Evolutionary conservation across 2,329 filamentous ascomycete genomes (phyloP).

Genomic region (Aspergillus vadensis): DNA sequence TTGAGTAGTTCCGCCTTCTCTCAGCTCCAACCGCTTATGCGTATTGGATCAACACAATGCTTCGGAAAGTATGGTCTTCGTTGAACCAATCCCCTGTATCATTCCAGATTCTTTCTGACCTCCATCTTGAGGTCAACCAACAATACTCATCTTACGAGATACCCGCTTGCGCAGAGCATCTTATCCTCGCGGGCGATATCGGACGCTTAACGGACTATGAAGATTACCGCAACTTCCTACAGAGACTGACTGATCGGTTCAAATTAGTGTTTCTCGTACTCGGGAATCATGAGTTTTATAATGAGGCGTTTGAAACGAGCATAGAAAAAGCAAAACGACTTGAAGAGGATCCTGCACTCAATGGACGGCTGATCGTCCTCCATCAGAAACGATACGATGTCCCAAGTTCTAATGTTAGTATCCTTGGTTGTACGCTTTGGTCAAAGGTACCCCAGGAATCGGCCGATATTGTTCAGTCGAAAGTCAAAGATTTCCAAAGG

Average conservation of each 20-base stretch:
- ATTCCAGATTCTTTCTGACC: conserved; percentile 34
- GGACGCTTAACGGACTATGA: conserved; percentile 29
- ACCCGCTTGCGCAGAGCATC: conserved; percentile 21
- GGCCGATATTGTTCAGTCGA: conserved; percentile 44
- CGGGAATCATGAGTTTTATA: conserved; percentile 36
- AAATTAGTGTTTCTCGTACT: conserved; percentile 26
- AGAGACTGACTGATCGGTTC: conserved; percentile 24
- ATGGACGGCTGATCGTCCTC: conserved; percentile 31
- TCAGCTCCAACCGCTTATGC: too few relatives aligned
- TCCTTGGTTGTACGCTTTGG: conserved; percentile 63
- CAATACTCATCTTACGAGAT: conserved; percentile 30
- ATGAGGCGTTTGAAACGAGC: conserved; percentile 21
- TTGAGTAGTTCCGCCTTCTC: too few relatives aligned
- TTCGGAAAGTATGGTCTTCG: not conserved
- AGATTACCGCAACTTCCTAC: conserved; percentile 28
- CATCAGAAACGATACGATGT: conserved; percentile 30
- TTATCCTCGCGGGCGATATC: conserved; percentile 30
- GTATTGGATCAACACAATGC: not conserved
- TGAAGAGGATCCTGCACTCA: conserved; percentile 29
- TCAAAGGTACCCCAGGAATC: conserved; percentile 50
- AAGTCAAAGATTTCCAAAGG: conserved; percentile 57
- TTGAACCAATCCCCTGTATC: not conserved
- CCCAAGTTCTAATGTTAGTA: conserved; percentile 42
- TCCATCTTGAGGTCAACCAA: conserved; percentile 33
- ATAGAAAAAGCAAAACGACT: conserved; percentile 29